phyloP scores from a whole-genome alignment of 176 grass and related monocot genomes.

The Rhynchospora pubera region DNA sequence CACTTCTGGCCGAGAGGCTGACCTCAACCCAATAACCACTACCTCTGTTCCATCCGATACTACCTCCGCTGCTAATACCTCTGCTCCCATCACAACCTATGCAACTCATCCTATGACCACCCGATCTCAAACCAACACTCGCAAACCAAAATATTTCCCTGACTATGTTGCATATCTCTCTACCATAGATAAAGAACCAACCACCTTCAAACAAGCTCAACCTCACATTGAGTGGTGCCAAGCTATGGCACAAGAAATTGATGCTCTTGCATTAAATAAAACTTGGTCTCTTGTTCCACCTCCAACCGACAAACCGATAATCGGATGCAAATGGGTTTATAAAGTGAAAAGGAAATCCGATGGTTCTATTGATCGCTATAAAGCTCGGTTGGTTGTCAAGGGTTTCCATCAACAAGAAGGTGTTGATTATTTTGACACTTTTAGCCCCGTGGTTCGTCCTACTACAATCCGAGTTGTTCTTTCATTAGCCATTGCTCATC shows the following conservation, averaged over 20 bases:
- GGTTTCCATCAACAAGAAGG: neutral
- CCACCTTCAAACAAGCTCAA: neutral
- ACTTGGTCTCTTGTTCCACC: neutral
- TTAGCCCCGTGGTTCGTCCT: no score
- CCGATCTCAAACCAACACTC: neutral
- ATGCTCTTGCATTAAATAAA: neutral
- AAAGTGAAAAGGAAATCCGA: neutral
- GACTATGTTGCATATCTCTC: neutral
- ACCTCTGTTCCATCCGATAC: no score
- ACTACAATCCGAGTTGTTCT: no score
- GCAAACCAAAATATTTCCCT: neutral
- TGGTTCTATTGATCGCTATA: neutral
- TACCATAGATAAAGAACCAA: neutral
- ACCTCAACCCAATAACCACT: no score
- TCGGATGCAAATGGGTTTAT: neutral
- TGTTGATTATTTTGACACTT: neutral
- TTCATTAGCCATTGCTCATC: no score
- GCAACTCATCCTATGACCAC: no score
- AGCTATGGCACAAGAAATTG: neutral
- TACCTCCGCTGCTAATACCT: no score
- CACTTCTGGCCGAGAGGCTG: no score
- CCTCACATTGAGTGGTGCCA: neutral
- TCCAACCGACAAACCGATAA: neutral
- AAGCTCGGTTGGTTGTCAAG: neutral
- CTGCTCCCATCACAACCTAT: no score